Evolutionary conservation across 768 basidiomycete genomes (phyloP).

Genomic region (Floccularia luteovirens): DNA sequence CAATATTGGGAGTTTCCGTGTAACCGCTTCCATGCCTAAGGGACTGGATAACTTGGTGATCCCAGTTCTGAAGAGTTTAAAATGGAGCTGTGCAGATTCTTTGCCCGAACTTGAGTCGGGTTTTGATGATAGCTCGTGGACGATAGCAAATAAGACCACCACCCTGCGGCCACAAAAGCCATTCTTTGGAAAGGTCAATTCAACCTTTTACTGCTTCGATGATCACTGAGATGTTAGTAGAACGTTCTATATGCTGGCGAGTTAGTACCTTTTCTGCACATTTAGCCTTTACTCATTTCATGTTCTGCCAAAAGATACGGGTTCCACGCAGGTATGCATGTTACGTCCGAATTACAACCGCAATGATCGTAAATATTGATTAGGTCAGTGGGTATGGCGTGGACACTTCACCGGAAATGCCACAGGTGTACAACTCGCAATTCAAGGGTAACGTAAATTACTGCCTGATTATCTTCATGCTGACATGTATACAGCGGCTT

Average conservation of each 20-base stretch:
- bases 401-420: conserved; percentile 35
- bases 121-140: conserved; percentile 57
- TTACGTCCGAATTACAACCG: neutral
- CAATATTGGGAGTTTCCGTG: conserved; percentile 21
- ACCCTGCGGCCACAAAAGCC: conserved; percentile 54
- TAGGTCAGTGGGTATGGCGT: conserved; percentile 37
- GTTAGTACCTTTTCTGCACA: conserved; percentile 10
- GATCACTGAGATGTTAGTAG: conserved; percentile 7
- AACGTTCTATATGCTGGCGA: conserved; percentile 23
- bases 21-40: conserved; percentile 28
- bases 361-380: neutral
- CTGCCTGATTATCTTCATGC: neutral
- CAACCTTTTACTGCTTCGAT: neutral
- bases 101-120: conserved; percentile 46
- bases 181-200: conserved; percentile 43
- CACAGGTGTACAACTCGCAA: conserved; percentile 27
- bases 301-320: conserved; percentile 14
- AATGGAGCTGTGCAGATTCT: conserved; percentile 56
- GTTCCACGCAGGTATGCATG: conserved; percentile 16
- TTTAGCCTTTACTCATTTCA: neutral
- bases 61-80: conserved; percentile 29
- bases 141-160: conserved; percentile 45
- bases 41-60: conserved; percentile 16
- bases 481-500: conserved; percentile 16
- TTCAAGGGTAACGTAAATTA: conserved; percentile 24